Conservation (phyloP, 495 filamentous ascomycete species). For the Physcia stellaris region DNA sequence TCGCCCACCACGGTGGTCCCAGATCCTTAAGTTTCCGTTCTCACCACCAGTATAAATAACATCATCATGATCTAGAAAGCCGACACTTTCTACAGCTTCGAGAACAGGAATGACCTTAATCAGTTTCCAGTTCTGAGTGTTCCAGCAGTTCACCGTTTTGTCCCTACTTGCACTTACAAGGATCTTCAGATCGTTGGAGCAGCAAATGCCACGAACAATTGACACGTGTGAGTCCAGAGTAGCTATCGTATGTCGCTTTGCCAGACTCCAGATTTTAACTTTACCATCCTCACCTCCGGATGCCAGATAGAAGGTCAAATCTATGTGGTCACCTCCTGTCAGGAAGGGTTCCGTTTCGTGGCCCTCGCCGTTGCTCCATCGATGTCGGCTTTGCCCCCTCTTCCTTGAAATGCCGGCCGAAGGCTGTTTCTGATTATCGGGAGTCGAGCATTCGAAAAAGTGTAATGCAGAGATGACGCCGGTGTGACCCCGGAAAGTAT, state of each 20-base stretch:
- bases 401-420: conserved; percentile 27
- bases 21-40: conserved; percentile 67
- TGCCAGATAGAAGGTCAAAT: conserved; percentile 58
- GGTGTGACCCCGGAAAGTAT: conserved; percentile 86
- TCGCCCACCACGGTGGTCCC: conserved; percentile 58
- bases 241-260: conserved; percentile 63
- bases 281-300: conserved; percentile 89
- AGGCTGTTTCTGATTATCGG: conserved; percentile 22
- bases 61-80: conserved; percentile 56
- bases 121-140: conserved; percentile 70
- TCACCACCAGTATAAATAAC: conserved; percentile 78
- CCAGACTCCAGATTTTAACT: conserved; percentile 80
- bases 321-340: conserved; percentile 25
- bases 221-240: conserved; percentile 86
- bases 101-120: conserved; percentile 70
- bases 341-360: conserved; percentile 31
- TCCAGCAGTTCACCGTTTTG: conserved; percentile 87
- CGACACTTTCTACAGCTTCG: conserved; percentile 71
- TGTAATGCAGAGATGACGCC: conserved; percentile 79
- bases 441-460: conserved; percentile 62
- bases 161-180: conserved; percentile 86
- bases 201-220: conserved; percentile 74
- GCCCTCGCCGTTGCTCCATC: no score
- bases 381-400: conserved; percentile 28
- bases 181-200: conserved; percentile 54